These are phyloP conservation scores for Flaveria bidentis DNA, from an alignment of 129 eudicot genomes.

Conservation along the genomic window DNA sequence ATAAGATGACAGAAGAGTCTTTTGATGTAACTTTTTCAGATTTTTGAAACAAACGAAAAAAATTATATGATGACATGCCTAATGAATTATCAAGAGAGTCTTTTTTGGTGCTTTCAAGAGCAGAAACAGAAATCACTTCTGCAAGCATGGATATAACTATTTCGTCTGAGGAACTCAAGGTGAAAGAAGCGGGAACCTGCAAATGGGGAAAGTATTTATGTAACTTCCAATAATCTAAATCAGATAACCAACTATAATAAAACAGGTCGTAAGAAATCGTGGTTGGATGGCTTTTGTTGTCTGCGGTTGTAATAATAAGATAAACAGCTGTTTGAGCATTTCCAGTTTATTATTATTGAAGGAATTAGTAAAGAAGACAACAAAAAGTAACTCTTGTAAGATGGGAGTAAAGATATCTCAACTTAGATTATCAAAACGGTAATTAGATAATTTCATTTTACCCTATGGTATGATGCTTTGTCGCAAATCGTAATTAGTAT, in stretches of 20 bases:
- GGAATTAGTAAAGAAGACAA: neutral
- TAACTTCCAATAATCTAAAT: neutral
- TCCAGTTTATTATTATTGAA: neutral
- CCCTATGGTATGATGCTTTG: neutral
- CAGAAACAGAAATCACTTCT: slow-evolving; percentile 72
- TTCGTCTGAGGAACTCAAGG: slow-evolving; percentile 72
- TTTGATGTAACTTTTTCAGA: slow-evolving; percentile 51
- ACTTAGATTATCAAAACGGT: neutral
- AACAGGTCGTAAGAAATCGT: neutral
- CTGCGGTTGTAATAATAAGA: neutral
- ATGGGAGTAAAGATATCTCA: neutral
- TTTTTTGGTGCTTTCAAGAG: slow-evolving; percentile 61
- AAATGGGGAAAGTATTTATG: neutral
- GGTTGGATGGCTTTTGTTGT: neutral
- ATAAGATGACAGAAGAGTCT: slow-evolving; percentile 64
- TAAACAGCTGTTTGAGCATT: neutral
- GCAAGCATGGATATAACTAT: slow-evolving; percentile 60
- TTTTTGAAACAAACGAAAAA: slow-evolving; percentile 47
- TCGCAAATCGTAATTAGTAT: neutral
- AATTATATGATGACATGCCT: slow-evolving; percentile 40
- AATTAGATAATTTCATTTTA: neutral
- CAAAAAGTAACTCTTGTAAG: neutral
- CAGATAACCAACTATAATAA: neutral
- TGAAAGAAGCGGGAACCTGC: slow-evolving; percentile 80
- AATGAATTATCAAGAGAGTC: slow-evolving; percentile 41